Percentiles rank a stretch among this genome's conserved stretches.
Conservation (phyloP, 129 eudicot genomes). For the Flaveria robusta region DNA sequence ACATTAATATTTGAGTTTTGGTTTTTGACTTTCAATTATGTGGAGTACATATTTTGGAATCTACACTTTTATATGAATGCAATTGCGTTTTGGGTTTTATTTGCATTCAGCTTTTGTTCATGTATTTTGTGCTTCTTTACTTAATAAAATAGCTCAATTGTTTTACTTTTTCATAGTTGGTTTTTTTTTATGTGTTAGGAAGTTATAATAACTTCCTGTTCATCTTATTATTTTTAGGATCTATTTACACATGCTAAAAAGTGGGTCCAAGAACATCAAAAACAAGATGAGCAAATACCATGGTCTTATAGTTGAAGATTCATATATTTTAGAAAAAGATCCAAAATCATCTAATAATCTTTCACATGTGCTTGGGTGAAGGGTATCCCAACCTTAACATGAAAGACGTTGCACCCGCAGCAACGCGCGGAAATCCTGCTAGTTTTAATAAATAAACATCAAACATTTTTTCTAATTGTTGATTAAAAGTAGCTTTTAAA, state of each 20-base stretch:
- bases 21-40: not conserved
- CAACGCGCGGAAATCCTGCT: too few species aligned
- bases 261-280: conserved; percentile 97
- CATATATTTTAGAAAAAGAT: not conserved
- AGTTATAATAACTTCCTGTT: not conserved
- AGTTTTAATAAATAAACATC: too few species aligned
- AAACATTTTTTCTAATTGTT: too few species aligned
- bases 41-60: not conserved
- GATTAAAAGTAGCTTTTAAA: too few species aligned
- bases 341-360: conserved; percentile 2
- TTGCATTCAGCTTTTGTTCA: not conserved
- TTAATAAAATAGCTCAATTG: not conserved
- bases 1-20: too few species aligned
- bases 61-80: conserved; percentile 1
- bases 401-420: too few species aligned
- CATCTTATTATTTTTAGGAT: conserved; percentile 50
- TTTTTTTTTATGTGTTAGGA: conserved; percentile 22
- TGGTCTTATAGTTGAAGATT: not conserved
- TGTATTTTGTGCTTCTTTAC: not conserved
- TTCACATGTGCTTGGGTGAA: not conserved
- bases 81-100: not conserved
- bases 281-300: conserved; percentile 65
- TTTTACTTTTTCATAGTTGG: not conserved
- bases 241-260: conserved; percentile 86
- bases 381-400: too few species aligned